A percentile compares a stretch with the other conserved stretches of the same genome.
Evolutionary conservation across 768 basidiomycete genomes (phyloP).

Genomic region (Coprinopsis strossmayeri): DNA sequence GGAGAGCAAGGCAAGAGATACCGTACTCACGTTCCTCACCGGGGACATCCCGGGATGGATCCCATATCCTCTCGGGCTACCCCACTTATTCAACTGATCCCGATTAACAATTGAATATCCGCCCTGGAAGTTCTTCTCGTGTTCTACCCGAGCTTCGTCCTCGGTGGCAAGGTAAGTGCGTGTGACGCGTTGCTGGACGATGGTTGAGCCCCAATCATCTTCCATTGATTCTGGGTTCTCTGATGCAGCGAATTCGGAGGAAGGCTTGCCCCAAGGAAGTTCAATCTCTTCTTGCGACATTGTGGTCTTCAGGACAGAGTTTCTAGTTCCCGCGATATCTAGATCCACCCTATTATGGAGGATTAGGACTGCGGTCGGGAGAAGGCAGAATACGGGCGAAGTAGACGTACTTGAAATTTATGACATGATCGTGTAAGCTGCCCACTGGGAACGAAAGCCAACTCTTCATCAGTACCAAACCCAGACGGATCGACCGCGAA

Average conservation of each 20-base stretch:
- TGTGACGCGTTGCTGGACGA: constrained; percentile 34
- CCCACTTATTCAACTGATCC: constrained; percentile 50
- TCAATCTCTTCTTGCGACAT: constrained; percentile 42
- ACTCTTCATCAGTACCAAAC: neutral
- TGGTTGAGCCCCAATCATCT: constrained; percentile 49
- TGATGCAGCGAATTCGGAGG: too few relatives aligned
- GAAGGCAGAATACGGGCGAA: neutral
- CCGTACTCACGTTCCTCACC: constrained; percentile 43
- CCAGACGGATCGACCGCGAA: neutral
- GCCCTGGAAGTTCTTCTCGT: constrained; percentile 51
- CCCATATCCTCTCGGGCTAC: constrained; percentile 49
- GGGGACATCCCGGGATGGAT: constrained; percentile 56
- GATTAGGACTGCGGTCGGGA: neutral
- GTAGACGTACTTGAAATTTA: constrained; percentile 43
- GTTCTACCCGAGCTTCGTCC: constrained; percentile 43
- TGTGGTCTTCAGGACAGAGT: constrained; percentile 47
- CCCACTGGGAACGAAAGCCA: constrained; percentile 57
- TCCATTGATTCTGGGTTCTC: too few relatives aligned
- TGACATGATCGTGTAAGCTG: constrained; percentile 60
- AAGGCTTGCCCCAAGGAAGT: constrained; percentile 47
- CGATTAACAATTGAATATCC: constrained; percentile 51
- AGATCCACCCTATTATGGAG: constrained; percentile 45
- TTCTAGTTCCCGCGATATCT: constrained; percentile 52
- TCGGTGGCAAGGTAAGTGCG: constrained; percentile 44
- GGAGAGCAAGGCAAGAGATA: too few relatives aligned